Evolutionary conservation across 345 rosid species (phyloP).

Genomic region (Aegle marmelos): DNA sequence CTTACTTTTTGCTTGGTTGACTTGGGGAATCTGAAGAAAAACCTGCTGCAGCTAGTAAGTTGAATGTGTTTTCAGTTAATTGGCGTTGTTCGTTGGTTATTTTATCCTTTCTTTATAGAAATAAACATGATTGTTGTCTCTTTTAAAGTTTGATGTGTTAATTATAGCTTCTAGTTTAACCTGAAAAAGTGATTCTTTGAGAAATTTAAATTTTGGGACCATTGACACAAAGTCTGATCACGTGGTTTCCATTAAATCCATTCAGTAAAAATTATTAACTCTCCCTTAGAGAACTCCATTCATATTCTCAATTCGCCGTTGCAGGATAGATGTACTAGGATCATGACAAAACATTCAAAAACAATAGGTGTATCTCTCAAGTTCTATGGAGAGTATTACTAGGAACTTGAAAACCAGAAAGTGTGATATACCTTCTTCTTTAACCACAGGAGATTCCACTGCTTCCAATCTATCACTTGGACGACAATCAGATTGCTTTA

Average conservation of each 20-base stretch:
- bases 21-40: conserved; percentile 67
- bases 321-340: not conserved
- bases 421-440: not conserved
- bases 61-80: conserved; percentile 5
- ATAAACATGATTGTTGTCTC: not conserved
- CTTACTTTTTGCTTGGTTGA: conserved; percentile 31
- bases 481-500: not conserved
- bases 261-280: not conserved
- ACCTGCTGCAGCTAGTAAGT: conserved; percentile 97
- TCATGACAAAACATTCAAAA: not conserved
- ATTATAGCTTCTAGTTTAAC: not conserved
- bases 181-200: not conserved
- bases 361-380: not conserved
- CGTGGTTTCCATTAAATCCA: not conserved
- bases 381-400: not conserved
- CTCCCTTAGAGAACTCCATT: not conserved
- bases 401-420: not conserved
- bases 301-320: not conserved
- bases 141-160: not conserved
- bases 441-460: not conserved
- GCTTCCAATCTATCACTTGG: not conserved
- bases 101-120: not conserved
- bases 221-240: not conserved
- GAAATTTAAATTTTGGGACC: not conserved
- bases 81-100: conserved; percentile 4